A percentile compares a stretch with the other conserved stretches of the same genome.
Conservation (phyloP, 1,139 yeast species). For the Blastobotrys raffinosifermentans region DNA sequence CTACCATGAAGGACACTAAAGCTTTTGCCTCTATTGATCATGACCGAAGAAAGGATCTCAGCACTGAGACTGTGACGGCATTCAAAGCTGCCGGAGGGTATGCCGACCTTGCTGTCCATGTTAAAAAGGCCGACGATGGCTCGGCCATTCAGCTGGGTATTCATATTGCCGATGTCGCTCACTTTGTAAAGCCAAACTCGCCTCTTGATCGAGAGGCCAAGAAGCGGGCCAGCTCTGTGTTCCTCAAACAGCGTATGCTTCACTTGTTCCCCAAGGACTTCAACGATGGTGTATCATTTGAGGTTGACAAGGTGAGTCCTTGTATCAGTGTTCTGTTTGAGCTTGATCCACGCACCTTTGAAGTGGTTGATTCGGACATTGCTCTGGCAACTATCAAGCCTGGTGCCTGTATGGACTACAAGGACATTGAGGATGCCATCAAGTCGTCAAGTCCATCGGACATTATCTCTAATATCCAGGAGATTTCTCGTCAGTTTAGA, state of each 20-base stretch:
- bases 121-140: constrained; percentile 51
- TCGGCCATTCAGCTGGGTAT: constrained; percentile 62
- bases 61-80: constrained; percentile 60
- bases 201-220: constrained; percentile 82
- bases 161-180: constrained; percentile 76
- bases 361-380: constrained; percentile 70
- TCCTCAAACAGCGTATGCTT: constrained; percentile 71
- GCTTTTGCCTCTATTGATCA: constrained; percentile 32
- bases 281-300: constrained; percentile 56
- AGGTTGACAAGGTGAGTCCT: constrained; percentile 54
- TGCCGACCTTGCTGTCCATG: constrained; percentile 77
- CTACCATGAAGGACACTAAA: constrained; percentile 28
- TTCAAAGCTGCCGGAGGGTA: constrained; percentile 54
- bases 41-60: constrained; percentile 49
- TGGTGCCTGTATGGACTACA: constrained; percentile 27
- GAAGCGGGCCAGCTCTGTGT: constrained; percentile 85
- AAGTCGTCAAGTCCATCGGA: constrained; percentile 29
- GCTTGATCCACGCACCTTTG: constrained; percentile 66
- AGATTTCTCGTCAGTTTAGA: constrained; percentile 66
- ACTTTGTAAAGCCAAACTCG: constrained; percentile 65
- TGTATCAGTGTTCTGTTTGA: constrained; percentile 80
- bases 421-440: constrained; percentile 27
- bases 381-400: constrained; percentile 71
- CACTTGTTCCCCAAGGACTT: constrained; percentile 66
- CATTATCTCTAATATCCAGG: constrained; percentile 56